Conservation (phyloP, 805 yeast genomes). For the Spathaspora hagerdaliae region DNA sequence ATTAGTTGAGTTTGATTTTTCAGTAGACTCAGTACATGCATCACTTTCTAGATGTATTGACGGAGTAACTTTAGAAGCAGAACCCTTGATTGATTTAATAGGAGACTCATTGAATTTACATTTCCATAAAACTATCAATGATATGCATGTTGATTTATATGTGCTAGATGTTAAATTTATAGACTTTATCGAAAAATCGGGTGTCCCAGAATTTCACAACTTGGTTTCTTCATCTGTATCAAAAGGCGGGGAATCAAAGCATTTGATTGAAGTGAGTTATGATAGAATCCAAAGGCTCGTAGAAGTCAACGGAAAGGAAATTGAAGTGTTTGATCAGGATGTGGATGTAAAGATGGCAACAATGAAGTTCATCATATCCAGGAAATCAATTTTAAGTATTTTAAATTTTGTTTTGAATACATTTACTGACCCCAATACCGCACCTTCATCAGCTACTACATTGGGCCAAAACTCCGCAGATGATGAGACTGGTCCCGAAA, state of each 20-base stretch:
- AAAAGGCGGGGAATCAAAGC: constrained; percentile 29
- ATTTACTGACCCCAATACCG: constrained; percentile 77
- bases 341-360: constrained; percentile 73
- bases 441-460: constrained; percentile 49
- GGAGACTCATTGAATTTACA: constrained; percentile 61
- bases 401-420: constrained; percentile 81
- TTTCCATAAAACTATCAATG: constrained; percentile 56
- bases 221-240: constrained; percentile 60
- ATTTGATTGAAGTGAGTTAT: constrained; percentile 58
- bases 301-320: constrained; percentile 45
- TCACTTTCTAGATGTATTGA: constrained; percentile 67
- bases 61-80: constrained; percentile 55
- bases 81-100: constrained; percentile 65
- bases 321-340: constrained; percentile 75
- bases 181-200: constrained; percentile 66
- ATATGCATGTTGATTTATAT: constrained; percentile 61
- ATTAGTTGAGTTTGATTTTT: constrained; percentile 66
- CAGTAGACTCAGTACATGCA: constrained; percentile 59
- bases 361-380: constrained; percentile 66
- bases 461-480: constrained; percentile 63
- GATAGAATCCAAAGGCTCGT: constrained; percentile 58
- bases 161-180: constrained; percentile 66
- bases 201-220: constrained; percentile 60
- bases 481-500: constrained; percentile 64
- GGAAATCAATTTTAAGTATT: constrained; percentile 73